These are phyloP conservation scores for Triadica sebifera DNA, from an alignment of 345 rosid genomes.

Conservation along the genomic window DNA sequence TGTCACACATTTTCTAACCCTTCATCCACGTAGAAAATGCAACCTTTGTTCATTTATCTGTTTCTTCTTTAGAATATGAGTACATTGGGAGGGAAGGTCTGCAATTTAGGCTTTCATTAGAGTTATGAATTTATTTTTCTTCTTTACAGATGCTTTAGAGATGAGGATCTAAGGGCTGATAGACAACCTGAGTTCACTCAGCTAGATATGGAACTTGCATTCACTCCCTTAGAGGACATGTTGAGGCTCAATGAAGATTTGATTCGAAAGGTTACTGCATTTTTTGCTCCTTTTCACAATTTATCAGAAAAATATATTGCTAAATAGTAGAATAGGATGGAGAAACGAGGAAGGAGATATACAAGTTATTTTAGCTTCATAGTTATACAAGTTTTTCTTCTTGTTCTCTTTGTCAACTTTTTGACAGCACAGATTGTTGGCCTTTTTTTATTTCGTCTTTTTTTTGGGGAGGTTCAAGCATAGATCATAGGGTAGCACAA, in stretches of 20 bases:
- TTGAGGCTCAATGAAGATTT: constrained; percentile 86
- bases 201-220: constrained; percentile 96
- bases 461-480: no score
- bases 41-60: background rate
- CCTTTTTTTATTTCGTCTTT: no score
- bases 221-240: constrained; percentile 87
- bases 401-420: no score
- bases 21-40: background rate
- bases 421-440: no score
- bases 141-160: constrained; percentile 82
- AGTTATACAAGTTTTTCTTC: background rate
- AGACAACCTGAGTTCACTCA: constrained; percentile 99
- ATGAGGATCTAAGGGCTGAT: constrained; percentile 97
- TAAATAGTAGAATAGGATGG: background rate
- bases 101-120: background rate
- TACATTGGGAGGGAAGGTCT: background rate
- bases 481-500: no score
- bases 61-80: background rate
- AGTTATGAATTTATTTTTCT: background rate
- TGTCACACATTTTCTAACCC: background rate
- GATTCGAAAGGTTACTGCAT: constrained; percentile 65
- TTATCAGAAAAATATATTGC: background rate
- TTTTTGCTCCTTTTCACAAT: background rate
- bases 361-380: background rate
- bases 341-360: background rate